Evolutionary conservation across 345 rosid genomes (phyloP).

Genomic region (Angophora floribunda): DNA sequence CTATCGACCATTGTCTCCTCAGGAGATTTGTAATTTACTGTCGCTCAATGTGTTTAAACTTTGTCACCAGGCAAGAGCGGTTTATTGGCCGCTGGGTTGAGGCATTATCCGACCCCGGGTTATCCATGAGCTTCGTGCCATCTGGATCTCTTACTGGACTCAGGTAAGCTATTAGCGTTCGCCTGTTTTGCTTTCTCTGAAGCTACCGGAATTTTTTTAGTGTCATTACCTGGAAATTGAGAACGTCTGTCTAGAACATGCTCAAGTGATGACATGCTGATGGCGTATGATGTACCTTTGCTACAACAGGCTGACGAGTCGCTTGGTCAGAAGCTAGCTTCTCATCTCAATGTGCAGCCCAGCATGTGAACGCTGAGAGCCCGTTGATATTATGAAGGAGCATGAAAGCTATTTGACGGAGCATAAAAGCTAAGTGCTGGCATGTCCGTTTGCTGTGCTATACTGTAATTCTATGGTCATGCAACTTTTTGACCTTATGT

Average conservation of each 20-base stretch:
- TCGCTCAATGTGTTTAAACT: neutral
- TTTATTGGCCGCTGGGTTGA: conserved; percentile 58
- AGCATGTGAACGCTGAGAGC: too few relatives aligned
- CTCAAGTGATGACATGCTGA: neutral
- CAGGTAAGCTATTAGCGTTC: conserved; percentile 21
- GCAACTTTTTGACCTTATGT: neutral
- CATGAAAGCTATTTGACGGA: neutral
- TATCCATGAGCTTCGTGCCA: conserved; percentile 69
- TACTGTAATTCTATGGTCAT: neutral
- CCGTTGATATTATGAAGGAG: too few relatives aligned
- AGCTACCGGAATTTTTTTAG: neutral
- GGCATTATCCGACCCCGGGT: conserved; percentile 72
- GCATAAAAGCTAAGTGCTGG: neutral
- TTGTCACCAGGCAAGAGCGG: conserved; percentile 62
- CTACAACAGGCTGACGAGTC: conserved; percentile 44
- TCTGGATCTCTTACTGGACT: conserved; percentile 81
- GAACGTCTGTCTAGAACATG: neutral
- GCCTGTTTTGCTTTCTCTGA: neutral
- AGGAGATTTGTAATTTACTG: neutral
- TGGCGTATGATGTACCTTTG: neutral
- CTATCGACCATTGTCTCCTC: neutral
- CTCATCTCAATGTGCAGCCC: conserved; percentile 62
- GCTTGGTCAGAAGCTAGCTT: conserved; percentile 76
- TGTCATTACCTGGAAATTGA: neutral
- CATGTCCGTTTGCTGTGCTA: neutral